Base-by-base conservation (phyloP, 345 rosid species). In the Aquilaria malaccensis region DNA sequence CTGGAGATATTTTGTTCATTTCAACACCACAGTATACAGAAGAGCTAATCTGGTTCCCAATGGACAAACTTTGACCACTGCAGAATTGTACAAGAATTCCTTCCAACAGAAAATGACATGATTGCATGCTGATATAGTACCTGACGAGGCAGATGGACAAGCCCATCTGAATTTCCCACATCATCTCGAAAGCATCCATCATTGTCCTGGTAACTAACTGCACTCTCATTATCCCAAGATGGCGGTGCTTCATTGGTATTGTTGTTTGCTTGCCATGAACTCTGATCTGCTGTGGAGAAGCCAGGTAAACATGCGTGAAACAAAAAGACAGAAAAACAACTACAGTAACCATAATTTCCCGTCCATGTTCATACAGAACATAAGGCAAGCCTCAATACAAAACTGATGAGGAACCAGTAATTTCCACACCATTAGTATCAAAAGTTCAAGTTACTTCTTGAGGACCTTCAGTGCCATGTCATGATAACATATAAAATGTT, bases 131-230 rank as follows among this genome's bases (percentile, higher is more conserved):
- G 43, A 37, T 0, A 37, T 9, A 37, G 43, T n/a, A 61, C 65
- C 65, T 72, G 69, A 52, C 69, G 73, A 65, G 80, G 77, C 59
- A 72, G 71, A 59, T 79, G 64, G 32, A 79, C 68, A 43, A 69
- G 75, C 12, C 52, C 71, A 55, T 55, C 50, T 9, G 45, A 60
- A 51, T 59, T 45, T 67, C 65, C 63, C 31, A 65, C 55, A 43
- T 72, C 73, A 30, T 72, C 73, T 22, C 56, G 63, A 60, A 64
- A 67, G 37, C 51, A 56, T 13, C 53, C 56, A 50, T 47, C 66
- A 65, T 64, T 58, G 51, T 59, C 65, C 59, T 63, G 70, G 29
- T 69, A 67, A 48, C 61, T 55, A 55, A 54, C 43, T 30, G 41
- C 4, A 45, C 71, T 60, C 41, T 67, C 55, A 60, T 67, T 67